Percentiles rank a stretch among this genome's conserved stretches.
These are phyloP conservation scores for Starmera pachycereana DNA, from an alignment of 805 yeast genomes.

Conservation along the genomic window DNA sequence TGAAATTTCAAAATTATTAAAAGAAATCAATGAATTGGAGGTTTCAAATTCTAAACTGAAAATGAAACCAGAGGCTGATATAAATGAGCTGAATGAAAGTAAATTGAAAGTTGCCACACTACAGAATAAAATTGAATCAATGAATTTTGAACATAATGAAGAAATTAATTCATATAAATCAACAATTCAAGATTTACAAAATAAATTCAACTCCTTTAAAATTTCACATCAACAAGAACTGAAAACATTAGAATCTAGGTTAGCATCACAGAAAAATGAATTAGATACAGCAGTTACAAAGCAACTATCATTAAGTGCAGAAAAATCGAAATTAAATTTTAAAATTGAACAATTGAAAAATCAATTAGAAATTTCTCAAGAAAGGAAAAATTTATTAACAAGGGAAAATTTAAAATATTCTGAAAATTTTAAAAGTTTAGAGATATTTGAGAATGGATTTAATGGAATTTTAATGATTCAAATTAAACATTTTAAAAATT, in stretches of 20 bases:
- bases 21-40: constrained; percentile 6
- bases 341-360: constrained; percentile 27
- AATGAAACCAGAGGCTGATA: background rate
- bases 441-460: constrained; percentile 30
- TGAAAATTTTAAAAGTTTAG: constrained; percentile 13
- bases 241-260: too few relatives aligned
- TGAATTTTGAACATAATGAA: too few relatives aligned
- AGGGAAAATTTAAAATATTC: constrained; percentile 26
- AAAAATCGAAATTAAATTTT: constrained; percentile 32
- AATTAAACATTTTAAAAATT: constrained; percentile 35
- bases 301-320: constrained; percentile 33
- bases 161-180: too few relatives aligned
- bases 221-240: too few relatives aligned
- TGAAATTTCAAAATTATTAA: constrained; percentile 1
- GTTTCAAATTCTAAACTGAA: constrained; percentile 2
- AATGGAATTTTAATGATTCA: constrained; percentile 31
- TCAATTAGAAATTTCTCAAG: constrained; percentile 27
- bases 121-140: too few relatives aligned
- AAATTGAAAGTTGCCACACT: too few relatives aligned
- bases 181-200: too few relatives aligned
- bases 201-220: too few relatives aligned
- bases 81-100: too few relatives aligned
- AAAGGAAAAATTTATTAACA: constrained; percentile 27
- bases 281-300: constrained; percentile 31
- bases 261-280: constrained; percentile 11